phyloP scores from a whole-genome alignment of 2,329 filamentous ascomycete species.

The Elsinoe batatas region DNA sequence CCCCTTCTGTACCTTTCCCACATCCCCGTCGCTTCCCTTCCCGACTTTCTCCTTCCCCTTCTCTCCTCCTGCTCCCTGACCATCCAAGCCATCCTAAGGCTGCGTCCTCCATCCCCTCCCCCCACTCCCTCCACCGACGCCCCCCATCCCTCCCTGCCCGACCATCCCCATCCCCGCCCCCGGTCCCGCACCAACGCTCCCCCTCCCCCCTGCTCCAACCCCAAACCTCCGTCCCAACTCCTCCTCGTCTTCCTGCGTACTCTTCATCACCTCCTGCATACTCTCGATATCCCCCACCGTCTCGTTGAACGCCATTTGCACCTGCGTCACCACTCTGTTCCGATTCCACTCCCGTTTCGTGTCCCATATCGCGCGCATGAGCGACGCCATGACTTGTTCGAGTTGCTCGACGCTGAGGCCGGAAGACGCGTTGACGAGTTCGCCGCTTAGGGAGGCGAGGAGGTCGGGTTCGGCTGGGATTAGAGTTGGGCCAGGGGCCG shows the following conservation, averaged over 20 bases:
- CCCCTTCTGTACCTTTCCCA: too few species aligned
- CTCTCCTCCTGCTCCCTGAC: too few species aligned
- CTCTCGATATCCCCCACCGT: constrained; percentile 59
- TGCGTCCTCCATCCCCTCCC: too few species aligned
- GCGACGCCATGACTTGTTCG: constrained; percentile 79
- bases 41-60: too few species aligned
- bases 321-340: constrained; percentile 54
- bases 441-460: constrained; percentile 49
- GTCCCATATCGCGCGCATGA: constrained; percentile 87
- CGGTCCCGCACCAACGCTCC: neutral
- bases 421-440: constrained; percentile 57
- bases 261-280: constrained; percentile 35
- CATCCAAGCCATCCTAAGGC: too few species aligned
- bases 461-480: constrained; percentile 39
- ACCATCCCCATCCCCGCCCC: too few species aligned
- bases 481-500: constrained; percentile 18
- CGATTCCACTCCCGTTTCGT: constrained; percentile 75
- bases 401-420: constrained; percentile 86
- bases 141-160: too few species aligned
- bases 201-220: neutral
- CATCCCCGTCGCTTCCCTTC: too few species aligned
- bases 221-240: neutral
- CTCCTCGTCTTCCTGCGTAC: constrained; percentile 29
- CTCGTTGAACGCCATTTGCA: constrained; percentile 65
- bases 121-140: too few species aligned